Percentiles rank a stretch among this genome's conserved stretches.
Conservation (phyloP, 805 yeast species). For the Cyberlindnera subsufficiens region DNA sequence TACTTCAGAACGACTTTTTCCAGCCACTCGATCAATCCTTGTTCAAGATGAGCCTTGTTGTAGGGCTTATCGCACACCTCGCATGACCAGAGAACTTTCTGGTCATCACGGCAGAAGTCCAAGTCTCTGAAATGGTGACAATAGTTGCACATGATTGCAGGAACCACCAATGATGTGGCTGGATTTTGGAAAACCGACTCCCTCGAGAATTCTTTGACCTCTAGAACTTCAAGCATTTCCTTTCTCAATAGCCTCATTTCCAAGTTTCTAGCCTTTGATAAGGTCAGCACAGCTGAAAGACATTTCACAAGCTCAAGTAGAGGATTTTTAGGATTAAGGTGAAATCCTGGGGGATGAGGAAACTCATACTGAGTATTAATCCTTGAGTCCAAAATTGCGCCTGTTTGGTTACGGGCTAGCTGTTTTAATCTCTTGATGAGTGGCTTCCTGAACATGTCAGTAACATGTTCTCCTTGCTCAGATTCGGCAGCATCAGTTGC, state of each 20-base stretch:
- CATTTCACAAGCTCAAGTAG: slow-evolving; percentile 74
- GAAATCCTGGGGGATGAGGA: slow-evolving; percentile 75
- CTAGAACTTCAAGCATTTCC: slow-evolving; percentile 66
- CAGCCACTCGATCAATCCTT: slow-evolving; percentile 63
- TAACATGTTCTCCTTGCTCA: slow-evolving; percentile 40
- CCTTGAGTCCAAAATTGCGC: slow-evolving; percentile 62
- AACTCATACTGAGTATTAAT: slow-evolving; percentile 60
- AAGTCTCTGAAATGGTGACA: slow-evolving; percentile 73
- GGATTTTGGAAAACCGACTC: slow-evolving; percentile 74
- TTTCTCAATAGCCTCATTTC: slow-evolving; percentile 75
- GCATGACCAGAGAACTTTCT: slow-evolving; percentile 48
- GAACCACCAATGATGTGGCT: slow-evolving; percentile 57
- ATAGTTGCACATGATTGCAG: slow-evolving; percentile 69
- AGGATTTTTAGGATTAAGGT: slow-evolving; percentile 56
- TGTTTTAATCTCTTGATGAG: slow-evolving; percentile 60
- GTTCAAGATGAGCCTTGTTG: slow-evolving; percentile 71
- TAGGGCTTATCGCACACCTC: slow-evolving; percentile 57
- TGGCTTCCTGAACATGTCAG: slow-evolving; percentile 55
- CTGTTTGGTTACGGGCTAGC: slow-evolving; percentile 64
- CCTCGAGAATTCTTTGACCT: slow-evolving; percentile 77
- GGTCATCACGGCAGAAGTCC: slow-evolving; percentile 74
- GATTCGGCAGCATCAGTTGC: slow-evolving; percentile 25
- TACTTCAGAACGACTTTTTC: slow-evolving; percentile 50
- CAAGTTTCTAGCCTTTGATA: slow-evolving; percentile 57
- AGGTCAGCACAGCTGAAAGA: slow-evolving; percentile 63